Evolutionary conservation across 108 stramenopile genomes (phyloP).

Genomic region (Pseudonitzschia multiseries): DNA sequence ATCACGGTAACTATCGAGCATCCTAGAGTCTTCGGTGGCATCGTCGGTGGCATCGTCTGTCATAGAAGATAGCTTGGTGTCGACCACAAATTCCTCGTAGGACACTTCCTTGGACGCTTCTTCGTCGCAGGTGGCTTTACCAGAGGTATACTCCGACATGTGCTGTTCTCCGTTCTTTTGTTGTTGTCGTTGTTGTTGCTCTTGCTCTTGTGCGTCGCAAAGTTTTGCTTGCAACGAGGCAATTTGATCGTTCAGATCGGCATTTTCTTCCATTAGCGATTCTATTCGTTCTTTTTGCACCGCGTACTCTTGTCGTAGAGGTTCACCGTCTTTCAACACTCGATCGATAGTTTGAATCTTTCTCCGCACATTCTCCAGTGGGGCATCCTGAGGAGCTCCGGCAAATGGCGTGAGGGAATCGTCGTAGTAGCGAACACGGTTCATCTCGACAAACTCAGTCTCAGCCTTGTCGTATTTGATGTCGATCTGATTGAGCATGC

Average conservation of each 20-base stretch:
- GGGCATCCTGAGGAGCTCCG: neutral
- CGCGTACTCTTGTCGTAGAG: conserved; percentile 8
- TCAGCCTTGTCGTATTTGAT: conserved; percentile 1
- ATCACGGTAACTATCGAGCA: neutral
- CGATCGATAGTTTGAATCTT: conserved; percentile 35
- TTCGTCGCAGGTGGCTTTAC: neutral
- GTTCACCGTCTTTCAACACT: neutral
- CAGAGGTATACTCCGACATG: neutral
- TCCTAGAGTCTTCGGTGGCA: neutral
- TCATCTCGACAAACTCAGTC: neutral
- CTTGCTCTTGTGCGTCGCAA: neutral
- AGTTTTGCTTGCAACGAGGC: neutral
- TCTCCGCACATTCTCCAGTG: conserved; percentile 31
- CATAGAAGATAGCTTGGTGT: too few species aligned
- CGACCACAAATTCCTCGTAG: neutral
- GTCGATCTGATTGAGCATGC: conserved; percentile 2
- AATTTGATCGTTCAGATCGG: neutral
- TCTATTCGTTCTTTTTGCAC: neutral
- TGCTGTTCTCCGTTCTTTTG: neutral
- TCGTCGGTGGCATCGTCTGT: neutral
- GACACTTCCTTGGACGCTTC: neutral
- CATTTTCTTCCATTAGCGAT: conserved; percentile 1
- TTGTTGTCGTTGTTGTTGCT: neutral
- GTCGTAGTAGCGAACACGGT: neutral
- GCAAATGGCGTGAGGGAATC: neutral